A percentile compares a stretch with the other conserved stretches of the same genome.
Evolutionary conservation across 306 rosid species (phyloP).

Genomic region (Prunus salicina): DNA sequence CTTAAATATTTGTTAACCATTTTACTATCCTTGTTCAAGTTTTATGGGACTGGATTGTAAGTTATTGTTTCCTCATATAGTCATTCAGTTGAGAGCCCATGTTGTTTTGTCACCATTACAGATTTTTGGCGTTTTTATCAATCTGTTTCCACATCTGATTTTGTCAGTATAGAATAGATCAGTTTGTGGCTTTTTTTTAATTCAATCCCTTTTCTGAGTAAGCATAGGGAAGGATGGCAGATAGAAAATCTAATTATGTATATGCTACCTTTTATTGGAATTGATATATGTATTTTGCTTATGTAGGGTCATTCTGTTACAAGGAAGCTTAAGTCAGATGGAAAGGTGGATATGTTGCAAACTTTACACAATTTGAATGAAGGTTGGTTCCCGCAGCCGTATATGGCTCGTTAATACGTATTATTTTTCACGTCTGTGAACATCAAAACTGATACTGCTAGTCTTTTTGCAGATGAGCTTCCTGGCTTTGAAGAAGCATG

Average conservation of each 20-base stretch:
- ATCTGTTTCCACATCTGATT: background rate
- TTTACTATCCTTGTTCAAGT: background rate
- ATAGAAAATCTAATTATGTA: background rate
- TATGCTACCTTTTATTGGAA: background rate
- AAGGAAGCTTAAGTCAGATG: slow-evolving; percentile 73
- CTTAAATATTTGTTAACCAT: background rate
- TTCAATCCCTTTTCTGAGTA: background rate
- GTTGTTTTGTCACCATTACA: background rate
- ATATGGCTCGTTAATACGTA: background rate
- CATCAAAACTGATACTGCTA: background rate
- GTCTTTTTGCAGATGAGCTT: slow-evolving; percentile 57
- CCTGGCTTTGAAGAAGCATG: slow-evolving; percentile 71
- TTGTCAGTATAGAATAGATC: background rate
- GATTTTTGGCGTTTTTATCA: background rate
- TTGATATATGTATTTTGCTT: slow-evolving; percentile 12
- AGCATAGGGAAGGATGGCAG: background rate
- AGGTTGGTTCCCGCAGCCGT: slow-evolving; percentile 42
- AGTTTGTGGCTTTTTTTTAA: background rate
- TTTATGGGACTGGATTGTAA: background rate
- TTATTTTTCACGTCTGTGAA: background rate
- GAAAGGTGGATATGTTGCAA: slow-evolving; percentile 61
- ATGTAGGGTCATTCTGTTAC: slow-evolving; percentile 78
- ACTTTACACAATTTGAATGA: slow-evolving; percentile 76
- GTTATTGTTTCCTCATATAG: background rate
- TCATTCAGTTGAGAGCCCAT: background rate